phyloP scores from a whole-genome alignment of 2,329 filamentous ascomycete species.

The Venturia pyrina region DNA sequence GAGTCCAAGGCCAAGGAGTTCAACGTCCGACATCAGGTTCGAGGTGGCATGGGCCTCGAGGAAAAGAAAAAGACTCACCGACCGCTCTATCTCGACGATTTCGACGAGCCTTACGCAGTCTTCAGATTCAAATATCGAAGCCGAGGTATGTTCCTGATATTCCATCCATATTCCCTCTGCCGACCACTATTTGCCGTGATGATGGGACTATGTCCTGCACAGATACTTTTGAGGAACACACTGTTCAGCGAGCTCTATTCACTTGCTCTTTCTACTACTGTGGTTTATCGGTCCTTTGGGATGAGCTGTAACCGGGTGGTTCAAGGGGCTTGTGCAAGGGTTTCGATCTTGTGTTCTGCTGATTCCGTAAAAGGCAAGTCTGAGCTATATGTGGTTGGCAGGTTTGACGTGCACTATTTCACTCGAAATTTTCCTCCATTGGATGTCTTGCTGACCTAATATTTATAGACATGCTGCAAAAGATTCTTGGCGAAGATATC shows the following conservation, averaged over 20 bases:
- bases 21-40: constrained; percentile 23
- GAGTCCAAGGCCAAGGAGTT: constrained; percentile 15
- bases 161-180: neutral
- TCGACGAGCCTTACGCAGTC: constrained; percentile 33
- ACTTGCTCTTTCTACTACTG: neutral
- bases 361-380: constrained; percentile 12
- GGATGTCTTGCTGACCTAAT: neutral
- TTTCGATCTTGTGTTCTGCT: neutral
- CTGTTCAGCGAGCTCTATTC: neutral
- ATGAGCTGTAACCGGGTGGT: neutral
- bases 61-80: constrained; percentile 28
- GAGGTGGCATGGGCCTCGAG: constrained; percentile 23
- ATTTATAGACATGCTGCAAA: constrained; percentile 20
- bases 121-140: constrained; percentile 40
- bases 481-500: constrained; percentile 23
- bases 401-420: neutral
- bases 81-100: constrained; percentile 17
- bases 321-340: neutral
- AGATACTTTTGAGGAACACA: constrained; percentile 11
- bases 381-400: constrained; percentile 6
- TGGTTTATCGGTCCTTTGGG: neutral
- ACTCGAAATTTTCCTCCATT: neutral
- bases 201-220: neutral
- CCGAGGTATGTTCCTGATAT: constrained; percentile 13
- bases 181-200: constrained; percentile 4